Base-by-base conservation (phyloP, 345 rosid species). In the Brassica rapa region DNA sequence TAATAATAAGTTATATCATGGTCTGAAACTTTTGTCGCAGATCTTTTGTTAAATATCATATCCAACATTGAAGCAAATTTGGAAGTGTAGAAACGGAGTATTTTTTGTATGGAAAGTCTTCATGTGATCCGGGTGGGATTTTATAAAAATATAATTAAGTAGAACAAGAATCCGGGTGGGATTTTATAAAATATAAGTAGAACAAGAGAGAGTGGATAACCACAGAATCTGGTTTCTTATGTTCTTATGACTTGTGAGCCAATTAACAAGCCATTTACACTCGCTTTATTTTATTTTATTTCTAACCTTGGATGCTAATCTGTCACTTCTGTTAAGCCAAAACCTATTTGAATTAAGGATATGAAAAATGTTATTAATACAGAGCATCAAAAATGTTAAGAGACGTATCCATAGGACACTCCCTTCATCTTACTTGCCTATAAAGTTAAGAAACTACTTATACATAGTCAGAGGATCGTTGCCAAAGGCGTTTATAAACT, bases 381-480 rank as follows among this genome's bases (percentile, higher is more conserved):
- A 53, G 59, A 53, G 59, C 23, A 53, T 53, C 59, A 53, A 53
- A 53, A 53, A 53, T 53, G 59, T 53, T 49, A 49, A 39, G 59
- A 53, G 59, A 53, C 59, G 59, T 53, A 53, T 53, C 59, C 59
- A 23, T 25, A 15, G 27, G 66, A 57, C 15, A 72, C 64, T 33
- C 69, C 1, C 74, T 78, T 67, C 61, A 71, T 53, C 62, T 62
- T 68, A 68, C 79, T 68, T 79, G 59, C 70, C 59, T 51, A 46
- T 27, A 62, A 66, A 79, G 75, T 61, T 46, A 73, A 19, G 68
- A 43, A 24, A 41, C 56, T 72, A 71, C 32, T 32, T 61, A 11
- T 62, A 35, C 4, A 56, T 21, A 19, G 10, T 39, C 59, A 39
- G 60, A 10, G 69, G 74, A 79, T 74, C 51, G 65, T 53, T 35